Evolutionary conservation across 345 rosid genomes (phyloP).

Genomic region (Lagerstroemia speciosa): DNA sequence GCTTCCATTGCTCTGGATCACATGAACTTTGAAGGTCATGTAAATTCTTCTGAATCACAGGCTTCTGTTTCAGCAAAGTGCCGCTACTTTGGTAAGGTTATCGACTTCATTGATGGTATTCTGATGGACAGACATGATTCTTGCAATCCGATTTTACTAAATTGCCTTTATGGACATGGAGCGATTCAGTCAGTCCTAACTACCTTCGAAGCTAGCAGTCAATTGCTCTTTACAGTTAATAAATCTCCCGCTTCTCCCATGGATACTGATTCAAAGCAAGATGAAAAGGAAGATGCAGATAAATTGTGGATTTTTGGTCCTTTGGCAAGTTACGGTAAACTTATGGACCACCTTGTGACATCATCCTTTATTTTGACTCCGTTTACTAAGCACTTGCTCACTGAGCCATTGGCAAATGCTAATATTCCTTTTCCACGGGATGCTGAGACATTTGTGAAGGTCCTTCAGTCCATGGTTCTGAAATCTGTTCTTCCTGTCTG

Average conservation of each 20-base stretch:
- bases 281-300: constrained; percentile 56
- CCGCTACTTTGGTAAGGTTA: constrained; percentile 87
- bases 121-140: constrained; percentile 83
- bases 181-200: constrained; percentile 76
- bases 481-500: constrained; percentile 90
- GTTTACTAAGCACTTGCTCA: constrained; percentile 71
- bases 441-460: constrained; percentile 82
- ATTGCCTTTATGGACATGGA: constrained; percentile 72
- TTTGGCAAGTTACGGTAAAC: constrained; percentile 77
- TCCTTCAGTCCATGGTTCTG: constrained; percentile 88
- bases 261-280: constrained; percentile 79
- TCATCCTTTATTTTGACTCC: constrained; percentile 85
- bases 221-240: constrained; percentile 59
- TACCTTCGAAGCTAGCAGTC: constrained; percentile 95
- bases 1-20: constrained; percentile 74
- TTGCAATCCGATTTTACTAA: constrained; percentile 74
- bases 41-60: constrained; percentile 42
- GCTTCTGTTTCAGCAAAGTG: constrained; percentile 69
- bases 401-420: constrained; percentile 65
- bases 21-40: constrained; percentile 66
- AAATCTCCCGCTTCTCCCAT: constrained; percentile 71
- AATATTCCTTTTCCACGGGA: constrained; percentile 63
- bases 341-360: constrained; percentile 91
- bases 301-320: constrained; percentile 90
- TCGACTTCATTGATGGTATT: constrained; percentile 79